Percentiles rank a stretch among this genome's conserved stretches.
Conservation (phyloP, 1,284 basidiomycete species). For the Rhodotorula sp. region DNA sequence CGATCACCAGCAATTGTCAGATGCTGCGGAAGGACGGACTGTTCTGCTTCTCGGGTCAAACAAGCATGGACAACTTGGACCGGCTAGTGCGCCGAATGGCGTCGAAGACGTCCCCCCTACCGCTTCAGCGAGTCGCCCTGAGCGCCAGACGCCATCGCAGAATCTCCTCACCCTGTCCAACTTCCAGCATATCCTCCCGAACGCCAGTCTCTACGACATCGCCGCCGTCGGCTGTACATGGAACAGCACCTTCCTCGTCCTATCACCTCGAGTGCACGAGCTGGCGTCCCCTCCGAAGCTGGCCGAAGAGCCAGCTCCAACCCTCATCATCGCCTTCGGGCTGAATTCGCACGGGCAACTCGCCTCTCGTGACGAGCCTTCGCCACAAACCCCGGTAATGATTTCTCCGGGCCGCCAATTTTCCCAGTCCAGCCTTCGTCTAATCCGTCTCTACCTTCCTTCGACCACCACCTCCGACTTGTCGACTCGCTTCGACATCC, state of each 20-base stretch:
- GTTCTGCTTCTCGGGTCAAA: constrained; percentile 52
- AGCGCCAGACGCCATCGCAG: neutral
- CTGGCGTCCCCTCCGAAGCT: constrained; percentile 16
- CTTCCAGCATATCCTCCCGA: neutral
- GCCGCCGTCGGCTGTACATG: constrained; percentile 64
- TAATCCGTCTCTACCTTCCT: neutral
- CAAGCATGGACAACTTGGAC: constrained; percentile 64
- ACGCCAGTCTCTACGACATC: neutral
- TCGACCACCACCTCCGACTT: neutral
- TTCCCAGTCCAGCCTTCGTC: neutral
- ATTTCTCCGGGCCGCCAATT: neutral
- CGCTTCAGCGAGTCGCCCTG: neutral
- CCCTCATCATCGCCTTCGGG: constrained; percentile 55
- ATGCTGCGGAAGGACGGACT: no score
- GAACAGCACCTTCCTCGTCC: constrained; percentile 68
- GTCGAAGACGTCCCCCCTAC: neutral
- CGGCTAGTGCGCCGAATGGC: constrained; percentile 11
- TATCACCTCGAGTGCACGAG: constrained; percentile 47
- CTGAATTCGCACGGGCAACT: constrained; percentile 70
- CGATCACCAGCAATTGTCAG: neutral
- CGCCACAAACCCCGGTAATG: neutral
- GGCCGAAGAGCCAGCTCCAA: constrained; percentile 26
- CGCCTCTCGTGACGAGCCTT: neutral
- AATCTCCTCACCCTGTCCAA: neutral
- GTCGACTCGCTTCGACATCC: neutral